Conservation (phyloP, 352 stramenopile species). For the Pythium utonaiense region DNA sequence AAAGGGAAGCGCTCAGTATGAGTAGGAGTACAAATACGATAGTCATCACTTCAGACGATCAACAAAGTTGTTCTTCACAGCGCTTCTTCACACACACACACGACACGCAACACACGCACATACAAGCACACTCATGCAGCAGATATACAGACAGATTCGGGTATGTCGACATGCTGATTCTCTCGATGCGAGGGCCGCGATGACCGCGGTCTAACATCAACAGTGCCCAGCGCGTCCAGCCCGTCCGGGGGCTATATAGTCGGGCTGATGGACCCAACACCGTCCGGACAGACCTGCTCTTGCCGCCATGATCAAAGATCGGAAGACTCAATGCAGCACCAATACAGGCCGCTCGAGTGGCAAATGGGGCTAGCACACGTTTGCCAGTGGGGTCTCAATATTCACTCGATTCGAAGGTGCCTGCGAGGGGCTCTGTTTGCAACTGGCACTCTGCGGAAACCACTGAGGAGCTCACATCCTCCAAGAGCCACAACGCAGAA, state of each 20-base stretch:
- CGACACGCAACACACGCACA: too few relatives aligned
- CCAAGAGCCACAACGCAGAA: slow-evolving; percentile 10
- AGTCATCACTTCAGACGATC: slow-evolving; percentile 31
- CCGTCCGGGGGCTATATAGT: slow-evolving; percentile 24
- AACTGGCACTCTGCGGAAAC: slow-evolving; percentile 7
- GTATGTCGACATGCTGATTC: slow-evolving; percentile 38
- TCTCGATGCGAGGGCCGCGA: slow-evolving; percentile 29
- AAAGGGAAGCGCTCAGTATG: slow-evolving; percentile 27
- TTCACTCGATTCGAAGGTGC: background rate
- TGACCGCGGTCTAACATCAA: slow-evolving; percentile 31
- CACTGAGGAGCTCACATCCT: background rate
- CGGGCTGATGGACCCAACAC: slow-evolving; percentile 38
- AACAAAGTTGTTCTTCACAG: slow-evolving; percentile 33
- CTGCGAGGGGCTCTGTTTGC: background rate
- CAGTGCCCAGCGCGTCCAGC: slow-evolving; percentile 30
- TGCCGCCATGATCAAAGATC: slow-evolving; percentile 24
- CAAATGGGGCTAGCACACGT: slow-evolving; percentile 25
- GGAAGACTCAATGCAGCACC: slow-evolving; percentile 32
- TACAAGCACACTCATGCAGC: slow-evolving; percentile 7
- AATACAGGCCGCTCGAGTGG: slow-evolving; percentile 26
- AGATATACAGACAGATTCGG: slow-evolving; percentile 7
- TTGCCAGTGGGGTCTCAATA: background rate
- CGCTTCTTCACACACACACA: slow-evolving; percentile 11
- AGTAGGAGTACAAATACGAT: slow-evolving; percentile 35
- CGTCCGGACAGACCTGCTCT: slow-evolving; percentile 20